phyloP scores from a whole-genome alignment of 805 yeast genomes.

The Brettanomyces bruxellensis region DNA sequence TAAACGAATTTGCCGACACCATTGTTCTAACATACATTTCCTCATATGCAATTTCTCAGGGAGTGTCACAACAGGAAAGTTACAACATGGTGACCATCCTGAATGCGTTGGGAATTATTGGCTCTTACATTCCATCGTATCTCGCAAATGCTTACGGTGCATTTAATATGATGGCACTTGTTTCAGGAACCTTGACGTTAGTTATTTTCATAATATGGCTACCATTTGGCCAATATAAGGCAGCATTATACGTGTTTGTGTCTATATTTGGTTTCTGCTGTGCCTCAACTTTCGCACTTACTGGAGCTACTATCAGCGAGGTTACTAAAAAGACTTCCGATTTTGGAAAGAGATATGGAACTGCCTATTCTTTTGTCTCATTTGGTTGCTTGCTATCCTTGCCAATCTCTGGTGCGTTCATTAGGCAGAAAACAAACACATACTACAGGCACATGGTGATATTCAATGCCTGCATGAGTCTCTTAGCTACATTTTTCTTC shows the following conservation, averaged over 20 bases:
- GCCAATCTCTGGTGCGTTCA: constrained; percentile 41
- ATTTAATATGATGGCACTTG: constrained; percentile 39
- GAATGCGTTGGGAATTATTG: constrained; percentile 35
- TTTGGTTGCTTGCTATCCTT: constrained; percentile 36
- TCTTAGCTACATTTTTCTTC: constrained; percentile 9
- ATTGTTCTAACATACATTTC: constrained; percentile 42
- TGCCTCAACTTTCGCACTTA: constrained; percentile 49
- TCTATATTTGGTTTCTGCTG: constrained; percentile 41
- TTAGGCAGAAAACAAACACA: constrained; percentile 18
- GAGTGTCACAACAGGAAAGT: constrained; percentile 32
- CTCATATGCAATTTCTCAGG: constrained; percentile 41
- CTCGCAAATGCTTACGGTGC: constrained; percentile 34
- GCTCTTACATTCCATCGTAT: constrained; percentile 23
- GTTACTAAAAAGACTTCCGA: constrained; percentile 44
- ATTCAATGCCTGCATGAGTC: constrained; percentile 16
- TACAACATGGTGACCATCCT: constrained; percentile 39
- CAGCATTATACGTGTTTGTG: constrained; percentile 42
- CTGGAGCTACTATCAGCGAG: constrained; percentile 54
- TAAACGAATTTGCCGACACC: constrained; percentile 40
- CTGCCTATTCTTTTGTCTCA: constrained; percentile 54
- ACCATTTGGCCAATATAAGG: constrained; percentile 34
- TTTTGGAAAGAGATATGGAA: constrained; percentile 62
- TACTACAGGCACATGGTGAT: constrained; percentile 19
- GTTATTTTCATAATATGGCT: constrained; percentile 51
- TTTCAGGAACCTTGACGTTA: constrained; percentile 37